phyloP scores from a whole-genome alignment of 208 protist species.

The Leishmania tarentolae region DNA sequence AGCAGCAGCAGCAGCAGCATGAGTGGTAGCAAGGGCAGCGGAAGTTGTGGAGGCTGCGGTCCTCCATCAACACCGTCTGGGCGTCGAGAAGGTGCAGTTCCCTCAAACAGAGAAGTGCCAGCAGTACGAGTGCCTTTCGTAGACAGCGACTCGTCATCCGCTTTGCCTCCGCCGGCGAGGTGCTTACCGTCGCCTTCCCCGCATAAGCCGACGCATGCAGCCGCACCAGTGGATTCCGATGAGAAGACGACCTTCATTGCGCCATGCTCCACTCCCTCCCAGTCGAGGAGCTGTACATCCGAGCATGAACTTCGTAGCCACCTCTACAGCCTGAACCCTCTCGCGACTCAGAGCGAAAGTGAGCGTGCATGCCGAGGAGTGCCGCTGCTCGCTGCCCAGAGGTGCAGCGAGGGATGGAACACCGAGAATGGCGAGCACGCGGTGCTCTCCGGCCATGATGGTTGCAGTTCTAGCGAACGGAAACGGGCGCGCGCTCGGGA shows the following conservation, averaged over 20 bases:
- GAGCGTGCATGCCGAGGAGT: not conserved
- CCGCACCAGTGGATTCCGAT: not conserved
- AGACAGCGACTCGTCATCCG: not conserved
- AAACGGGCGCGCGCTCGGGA: not conserved
- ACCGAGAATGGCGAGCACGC: not conserved
- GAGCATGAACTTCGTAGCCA: conserved; percentile 19
- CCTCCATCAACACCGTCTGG: not conserved
- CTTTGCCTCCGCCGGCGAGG: not conserved
- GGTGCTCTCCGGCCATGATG: not conserved
- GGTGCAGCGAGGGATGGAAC: not conserved
- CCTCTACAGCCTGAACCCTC: conserved; percentile 6
- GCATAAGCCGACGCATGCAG: not conserved
- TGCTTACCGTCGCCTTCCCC: not conserved
- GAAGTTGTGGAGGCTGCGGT: not conserved
- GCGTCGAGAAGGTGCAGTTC: not conserved
- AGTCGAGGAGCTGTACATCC: conserved; percentile 15
- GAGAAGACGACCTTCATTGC: conserved; percentile 2
- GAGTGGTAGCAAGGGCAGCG: not conserved
- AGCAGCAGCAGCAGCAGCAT: not conserved
- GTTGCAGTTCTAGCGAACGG: not conserved
- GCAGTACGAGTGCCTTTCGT: not conserved
- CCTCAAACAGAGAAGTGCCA: not conserved
- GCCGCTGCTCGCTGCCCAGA: not conserved
- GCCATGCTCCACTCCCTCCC: conserved; percentile 10
- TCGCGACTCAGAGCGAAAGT: conserved; percentile 13